These are phyloP conservation scores for Diutina ranongensis DNA, from an alignment of 1,139 yeast species.

Conservation along the genomic window DNA sequence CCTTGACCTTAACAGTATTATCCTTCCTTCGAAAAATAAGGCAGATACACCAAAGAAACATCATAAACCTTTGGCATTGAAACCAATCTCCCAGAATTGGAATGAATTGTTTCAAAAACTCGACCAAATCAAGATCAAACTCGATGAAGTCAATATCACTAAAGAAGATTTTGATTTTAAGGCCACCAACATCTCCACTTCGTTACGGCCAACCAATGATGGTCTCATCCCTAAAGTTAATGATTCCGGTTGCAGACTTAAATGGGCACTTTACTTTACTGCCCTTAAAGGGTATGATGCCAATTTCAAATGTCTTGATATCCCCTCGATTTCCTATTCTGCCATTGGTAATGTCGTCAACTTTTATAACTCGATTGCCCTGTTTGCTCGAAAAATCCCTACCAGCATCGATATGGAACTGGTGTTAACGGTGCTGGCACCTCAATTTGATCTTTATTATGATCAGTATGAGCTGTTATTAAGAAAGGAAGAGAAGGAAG, in stretches of 20 bases:
- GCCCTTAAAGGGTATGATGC: constrained; percentile 21
- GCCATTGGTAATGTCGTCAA: constrained; percentile 10
- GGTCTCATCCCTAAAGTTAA: constrained; percentile 8
- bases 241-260: constrained; percentile 7
- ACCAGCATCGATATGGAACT: constrained; percentile 12
- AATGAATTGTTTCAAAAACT: neutral
- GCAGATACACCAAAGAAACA: neutral
- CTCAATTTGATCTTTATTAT: constrained; percentile 26
- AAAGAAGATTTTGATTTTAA: constrained; percentile 13
- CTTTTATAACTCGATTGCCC: constrained; percentile 10
- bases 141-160: constrained; percentile 22
- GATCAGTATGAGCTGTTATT: constrained; percentile 21
- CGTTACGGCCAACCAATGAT: constrained; percentile 9
- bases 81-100: neutral
- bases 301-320: constrained; percentile 21
- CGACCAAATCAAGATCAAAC: constrained; percentile 11
- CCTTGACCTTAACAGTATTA: neutral
- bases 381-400: constrained; percentile 8
- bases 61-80: neutral
- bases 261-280: constrained; percentile 15
- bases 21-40: neutral
- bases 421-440: constrained; percentile 17
- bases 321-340: constrained; percentile 24
- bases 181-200: constrained; percentile 15
- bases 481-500: constrained; percentile 6